A percentile compares a stretch with the other conserved stretches of the same genome.
Conservation (phyloP, 2,329 filamentous ascomycete genomes). For the Aspergillus latus region DNA sequence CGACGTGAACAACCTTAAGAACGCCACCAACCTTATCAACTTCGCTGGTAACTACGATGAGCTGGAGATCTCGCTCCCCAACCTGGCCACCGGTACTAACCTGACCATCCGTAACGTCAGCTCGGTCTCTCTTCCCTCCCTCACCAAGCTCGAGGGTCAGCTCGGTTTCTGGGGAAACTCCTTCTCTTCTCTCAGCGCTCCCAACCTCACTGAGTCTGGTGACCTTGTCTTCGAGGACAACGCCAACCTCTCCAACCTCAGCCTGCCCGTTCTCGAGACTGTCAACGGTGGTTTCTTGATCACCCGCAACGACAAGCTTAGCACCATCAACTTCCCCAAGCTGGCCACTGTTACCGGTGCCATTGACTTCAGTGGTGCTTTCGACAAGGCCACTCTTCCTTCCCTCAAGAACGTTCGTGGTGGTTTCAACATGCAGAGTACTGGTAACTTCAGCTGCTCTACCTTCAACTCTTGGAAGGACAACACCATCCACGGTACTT, state of each 20-base stretch:
- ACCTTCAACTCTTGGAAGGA: conserved; percentile 51
- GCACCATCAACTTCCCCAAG: conserved; percentile 63
- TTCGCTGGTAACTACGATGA: conserved; percentile 78
- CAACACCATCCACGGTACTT: conserved; percentile 49
- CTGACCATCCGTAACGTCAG: conserved; percentile 81
- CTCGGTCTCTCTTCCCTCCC: conserved; percentile 69
- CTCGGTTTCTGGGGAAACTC: conserved; percentile 80
- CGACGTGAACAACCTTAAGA: conserved; percentile 70
- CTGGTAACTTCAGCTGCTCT: conserved; percentile 61
- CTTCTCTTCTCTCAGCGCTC: conserved; percentile 45
- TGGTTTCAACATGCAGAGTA: conserved; percentile 68
- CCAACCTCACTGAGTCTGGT: conserved; percentile 50
- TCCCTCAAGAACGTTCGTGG: conserved; percentile 67
- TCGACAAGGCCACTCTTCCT: conserved; percentile 70
- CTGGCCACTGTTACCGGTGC: conserved; percentile 74
- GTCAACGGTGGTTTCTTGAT: conserved; percentile 80
- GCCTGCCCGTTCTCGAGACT: conserved; percentile 65
- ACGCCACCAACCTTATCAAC: conserved; percentile 68
- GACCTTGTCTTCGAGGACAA: conserved; percentile 60
- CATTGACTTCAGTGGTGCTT: conserved; percentile 80
- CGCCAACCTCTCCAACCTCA: conserved; percentile 66
- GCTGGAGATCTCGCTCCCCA: conserved; percentile 71
- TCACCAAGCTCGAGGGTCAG: conserved; percentile 72
- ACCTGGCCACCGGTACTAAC: conserved; percentile 75
- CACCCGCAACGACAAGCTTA: conserved; percentile 82